Evolutionary conservation across 805 yeast species (phyloP), one percentile per base, ranked within the genome.

Genomic region (Metschnikowia drakensbergensis): DNA sequence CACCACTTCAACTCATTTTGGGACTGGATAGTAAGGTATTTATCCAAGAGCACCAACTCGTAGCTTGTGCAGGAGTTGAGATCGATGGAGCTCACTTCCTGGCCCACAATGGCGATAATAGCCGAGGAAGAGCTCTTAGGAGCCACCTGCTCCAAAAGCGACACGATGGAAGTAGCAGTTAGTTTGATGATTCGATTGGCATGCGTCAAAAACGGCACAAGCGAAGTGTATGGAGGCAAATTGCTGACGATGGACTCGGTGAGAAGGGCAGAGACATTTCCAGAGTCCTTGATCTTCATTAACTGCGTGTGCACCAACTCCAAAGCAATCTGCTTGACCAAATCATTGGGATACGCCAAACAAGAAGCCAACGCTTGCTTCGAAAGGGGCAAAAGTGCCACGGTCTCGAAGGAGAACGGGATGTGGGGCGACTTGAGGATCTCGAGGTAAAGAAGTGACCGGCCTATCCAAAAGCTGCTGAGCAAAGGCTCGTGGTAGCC

Each of bases 401-500:
- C 73, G 37, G 74, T 71, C 50, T 87, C 90, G 28, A 76, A 58
- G 17, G 47, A 50, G 6, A 36, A 34, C 0, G 94, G 89, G 6
- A 84, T 60, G 1, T 81, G 79, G 3, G 83, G 55, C 28, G 74
- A 72, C 45, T 51, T 54, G n/a, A 88, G 73, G 5, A 87, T 72
- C 49, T 81, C 79, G 1, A 83, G 74, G 39, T 84, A 67, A 2
- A 88, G 63, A 26, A 84, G 69, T 0, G 88, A 78, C 65, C 80
- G 85, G 6, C 94, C 86, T 41, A 89, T 73, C 90, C 95, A 91
- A 69, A 86, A 88, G 9, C 92, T 83, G 1, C 92, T 75, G 48
- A 86, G 68, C 42, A 83, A 80, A 0, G 97, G 96, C 52, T 87
- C 95, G 60, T 87, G 85, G 17, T 81, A 71, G 17, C 91, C 90